Evolutionary conservation across 2,329 filamentous ascomycete genomes (phyloP), one percentile per base, ranked within the genome.

Genomic region (Zasmidium citrigriseum): DNA sequence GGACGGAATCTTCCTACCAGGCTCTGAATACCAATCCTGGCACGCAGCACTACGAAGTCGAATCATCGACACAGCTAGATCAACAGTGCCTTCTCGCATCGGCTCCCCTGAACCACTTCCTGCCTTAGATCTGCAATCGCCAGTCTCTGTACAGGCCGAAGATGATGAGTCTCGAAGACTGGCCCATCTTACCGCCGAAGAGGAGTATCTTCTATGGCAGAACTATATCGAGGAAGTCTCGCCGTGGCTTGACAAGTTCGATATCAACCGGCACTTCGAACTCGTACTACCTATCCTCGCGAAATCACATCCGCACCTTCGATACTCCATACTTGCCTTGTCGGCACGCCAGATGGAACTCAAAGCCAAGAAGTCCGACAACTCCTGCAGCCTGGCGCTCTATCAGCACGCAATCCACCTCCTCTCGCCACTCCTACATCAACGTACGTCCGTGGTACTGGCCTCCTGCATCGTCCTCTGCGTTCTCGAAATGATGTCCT

Each of bases 241-340:
- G 2, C 79, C 79, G 21, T 84, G 82, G 81, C 77, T 86, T 2
- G 83, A 86, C 64, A 85, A 83, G 69, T 84, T 84, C 52, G 83
- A 86, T 58, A 74, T 76, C 24, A 72, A 79, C 14, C 78, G 79
- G 12, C 78, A 79, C 46, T 85, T 86, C 64, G 79, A 80, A 18
- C 77, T 80, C 1, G 76, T 81, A 11, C 72, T 85, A 2, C 79
- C 82, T 0, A 70, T 80, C 1, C 69, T 84, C 25, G 81, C 82
- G 1, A 77, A 77, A 45, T 73, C 71, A 22, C 79, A 78, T 22
- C 72, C 76, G 0, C 72, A 78, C 22, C 62, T 84, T 2, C 69
- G 78, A 2, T 81, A 81, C 58, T 80, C 80, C 0, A 76, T 85
- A 27, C 72, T 85, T 4, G 82, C 83, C 0, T 77, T 85, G 5